Evolutionary conservation across 2,329 filamentous ascomycete species (phyloP), one percentile per base, ranked within the genome.

Genomic region (Tothia fuscella): DNA sequence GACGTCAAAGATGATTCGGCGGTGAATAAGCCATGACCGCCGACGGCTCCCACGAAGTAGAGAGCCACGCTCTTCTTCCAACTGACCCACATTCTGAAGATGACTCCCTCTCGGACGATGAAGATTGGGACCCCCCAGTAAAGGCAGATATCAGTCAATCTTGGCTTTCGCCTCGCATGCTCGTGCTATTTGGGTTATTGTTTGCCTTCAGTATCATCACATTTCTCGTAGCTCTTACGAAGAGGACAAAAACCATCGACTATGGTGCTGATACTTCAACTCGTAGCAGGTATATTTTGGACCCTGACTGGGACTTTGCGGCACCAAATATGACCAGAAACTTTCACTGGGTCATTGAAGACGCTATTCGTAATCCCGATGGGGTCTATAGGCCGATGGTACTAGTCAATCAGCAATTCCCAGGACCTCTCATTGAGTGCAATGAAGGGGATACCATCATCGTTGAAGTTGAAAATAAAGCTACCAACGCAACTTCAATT

Each of bases 381-480:
- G 70, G 67, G n/a, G 52, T 66, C 42, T 70, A 70, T 46, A 71
- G 82, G 25, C 70, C 76, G 13, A 72, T 74, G 4, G 82, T 89
- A 53, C 81, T 80, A 36, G 81, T 91, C 62, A 91, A 91, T 53
- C 74, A 74, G 4, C 58, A 78, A 61, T 87, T 82, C 79, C 84
- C 83, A 2, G 70, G 81, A 41, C 83, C 84, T 1, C 59, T 62
- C 21, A 77, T 86, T 42, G 68, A 72, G 40, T 78, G 72, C 29
- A 70, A 69, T 37, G 63, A 77, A 37, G 79, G 79, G 44, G 80
- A 84, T 53, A 67, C 63, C 14, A 49, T 81, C 38, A 54, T 80
- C 45, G 62, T 80, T 46, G 73, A 76, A 42, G 65, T 74, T 33
- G 58, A 66, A 46, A 82, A 82, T 54, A 59, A 64, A 4, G 72